Evolutionary conservation across 345 rosid species (phyloP).

Genomic region (Lagerstroemia speciosa): DNA sequence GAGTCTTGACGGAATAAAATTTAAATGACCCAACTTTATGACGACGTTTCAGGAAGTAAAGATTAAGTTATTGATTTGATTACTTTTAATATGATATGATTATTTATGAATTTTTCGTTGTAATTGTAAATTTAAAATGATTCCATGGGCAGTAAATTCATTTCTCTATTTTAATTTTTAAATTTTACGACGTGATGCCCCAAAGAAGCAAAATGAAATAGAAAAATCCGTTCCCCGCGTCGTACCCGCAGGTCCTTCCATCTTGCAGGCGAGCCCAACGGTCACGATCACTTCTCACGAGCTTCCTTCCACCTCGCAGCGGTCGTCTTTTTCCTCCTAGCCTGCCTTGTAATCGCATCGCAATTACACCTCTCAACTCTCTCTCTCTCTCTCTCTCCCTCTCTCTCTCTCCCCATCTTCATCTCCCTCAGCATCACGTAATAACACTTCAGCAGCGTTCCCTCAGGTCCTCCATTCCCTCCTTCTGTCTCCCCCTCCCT

Average conservation of each 20-base stretch:
- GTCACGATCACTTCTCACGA: constrained; percentile 11
- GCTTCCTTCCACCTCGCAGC: not conserved
- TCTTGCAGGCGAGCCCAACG: constrained; percentile 7
- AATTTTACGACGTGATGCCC: not conserved
- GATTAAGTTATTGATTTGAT: no score
- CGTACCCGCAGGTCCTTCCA: not conserved
- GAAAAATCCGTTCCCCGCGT: not conserved
- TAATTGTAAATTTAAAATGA: no score
- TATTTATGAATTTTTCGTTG: no score
- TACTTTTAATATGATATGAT: no score
- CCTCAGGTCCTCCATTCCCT: not conserved
- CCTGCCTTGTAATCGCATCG: not conserved
- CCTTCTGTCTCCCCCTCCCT: no score
- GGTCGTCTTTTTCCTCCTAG: not conserved
- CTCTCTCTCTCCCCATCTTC: not conserved
- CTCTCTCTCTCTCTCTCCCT: not conserved
- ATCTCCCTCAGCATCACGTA: not conserved
- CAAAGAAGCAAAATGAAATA: not conserved
- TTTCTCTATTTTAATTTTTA: not conserved
- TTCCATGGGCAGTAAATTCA: no score
- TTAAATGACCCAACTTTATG: no score
- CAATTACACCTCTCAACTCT: not conserved
- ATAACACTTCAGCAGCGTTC: not conserved
- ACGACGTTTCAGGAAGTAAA: no score
- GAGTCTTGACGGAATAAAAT: no score